These are phyloP conservation scores for Leccinellum luteum DNA, from an alignment of 768 basidiomycete genomes.

Conservation along the genomic window DNA sequence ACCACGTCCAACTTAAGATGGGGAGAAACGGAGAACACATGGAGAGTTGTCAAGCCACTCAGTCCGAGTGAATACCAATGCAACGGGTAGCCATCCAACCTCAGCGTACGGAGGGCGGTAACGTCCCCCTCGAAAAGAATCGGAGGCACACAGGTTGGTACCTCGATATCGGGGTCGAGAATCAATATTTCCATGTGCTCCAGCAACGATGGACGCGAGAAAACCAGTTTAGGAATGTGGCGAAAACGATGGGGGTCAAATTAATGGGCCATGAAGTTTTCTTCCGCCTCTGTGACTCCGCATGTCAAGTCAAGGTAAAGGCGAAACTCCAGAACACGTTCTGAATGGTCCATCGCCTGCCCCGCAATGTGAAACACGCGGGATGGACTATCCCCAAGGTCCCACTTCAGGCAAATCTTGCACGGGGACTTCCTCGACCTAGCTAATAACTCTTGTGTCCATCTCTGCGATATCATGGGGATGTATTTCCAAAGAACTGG, in stretches of 20 bases:
- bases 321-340: neutral
- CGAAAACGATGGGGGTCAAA: neutral
- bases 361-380: neutral
- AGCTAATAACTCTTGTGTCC: too few species aligned
- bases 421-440: too few species aligned
- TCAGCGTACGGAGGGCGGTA: neutral
- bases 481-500: too few species aligned
- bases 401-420: too few species aligned
- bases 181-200: neutral
- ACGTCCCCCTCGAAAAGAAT: neutral
- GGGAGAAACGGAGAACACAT: constrained; percentile 23
- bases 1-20: constrained; percentile 23
- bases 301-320: neutral
- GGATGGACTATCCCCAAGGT: neutral
- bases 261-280: too few species aligned
- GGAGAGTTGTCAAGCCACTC: constrained; percentile 33
- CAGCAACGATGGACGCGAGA: neutral
- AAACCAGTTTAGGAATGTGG: neutral
- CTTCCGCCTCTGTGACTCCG: too few species aligned
- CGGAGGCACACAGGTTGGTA: neutral
- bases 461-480: too few species aligned
- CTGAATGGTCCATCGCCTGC: neutral
- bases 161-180: neutral
- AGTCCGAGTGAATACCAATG: neutral
- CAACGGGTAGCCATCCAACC: neutral